A percentile compares a stretch with the other conserved stretches of the same genome.
Conservation (phyloP, 75 land plant genomes). For the Picea sitchensis region DNA sequence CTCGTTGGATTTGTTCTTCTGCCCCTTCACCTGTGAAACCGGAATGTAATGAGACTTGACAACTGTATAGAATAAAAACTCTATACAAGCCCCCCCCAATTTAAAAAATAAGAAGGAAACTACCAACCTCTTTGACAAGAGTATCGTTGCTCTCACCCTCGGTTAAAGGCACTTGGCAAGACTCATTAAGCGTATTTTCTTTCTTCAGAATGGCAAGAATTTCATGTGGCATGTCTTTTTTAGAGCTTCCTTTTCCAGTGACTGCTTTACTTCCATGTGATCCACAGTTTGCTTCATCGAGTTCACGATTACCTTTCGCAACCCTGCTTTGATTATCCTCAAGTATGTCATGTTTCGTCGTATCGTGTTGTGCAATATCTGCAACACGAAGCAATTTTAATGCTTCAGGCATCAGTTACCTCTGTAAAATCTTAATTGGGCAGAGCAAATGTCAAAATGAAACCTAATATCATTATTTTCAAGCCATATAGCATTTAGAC, state of each 20-base stretch:
- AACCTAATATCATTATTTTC: neutral
- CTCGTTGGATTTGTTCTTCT: neutral
- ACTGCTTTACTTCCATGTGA: neutral
- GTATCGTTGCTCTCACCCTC: neutral
- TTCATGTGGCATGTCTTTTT: neutral
- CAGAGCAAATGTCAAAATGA: neutral
- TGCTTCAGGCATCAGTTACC: neutral
- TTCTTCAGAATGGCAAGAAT: neutral
- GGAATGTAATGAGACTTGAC: neutral
- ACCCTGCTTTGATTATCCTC: neutral
- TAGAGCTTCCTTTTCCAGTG: neutral
- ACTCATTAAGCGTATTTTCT: neutral
- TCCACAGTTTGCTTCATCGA: neutral
- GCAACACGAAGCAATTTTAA: neutral
- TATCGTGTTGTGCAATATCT: neutral
- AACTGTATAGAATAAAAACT: neutral
- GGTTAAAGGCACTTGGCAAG: neutral
- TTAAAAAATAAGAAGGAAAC: neutral
- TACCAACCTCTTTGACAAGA: neutral
- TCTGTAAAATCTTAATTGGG: neutral
- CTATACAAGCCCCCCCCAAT: too few species aligned
- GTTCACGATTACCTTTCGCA: neutral
- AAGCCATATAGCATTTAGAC: neutral
- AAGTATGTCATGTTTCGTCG: neutral
- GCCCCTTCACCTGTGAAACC: neutral